phyloP scores from a whole-genome alignment of 2,329 filamentous ascomycete genomes.

The Apiospora arundinis region DNA sequence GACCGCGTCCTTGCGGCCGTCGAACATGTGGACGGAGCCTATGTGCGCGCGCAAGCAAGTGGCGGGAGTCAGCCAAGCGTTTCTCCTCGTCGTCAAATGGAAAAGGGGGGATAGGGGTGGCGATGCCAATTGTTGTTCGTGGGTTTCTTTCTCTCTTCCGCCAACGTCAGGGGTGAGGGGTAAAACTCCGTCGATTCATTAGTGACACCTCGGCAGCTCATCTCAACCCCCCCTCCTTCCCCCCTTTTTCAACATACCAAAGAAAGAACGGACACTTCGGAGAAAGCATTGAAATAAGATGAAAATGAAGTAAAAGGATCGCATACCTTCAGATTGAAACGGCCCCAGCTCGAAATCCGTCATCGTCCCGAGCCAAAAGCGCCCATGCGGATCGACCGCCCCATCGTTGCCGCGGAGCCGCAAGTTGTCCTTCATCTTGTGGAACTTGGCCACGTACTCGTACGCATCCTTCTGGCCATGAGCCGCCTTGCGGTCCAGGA shows the following conservation, averaged over 20 bases:
- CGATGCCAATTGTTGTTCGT: no score
- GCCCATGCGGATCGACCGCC: slow-evolving; percentile 76
- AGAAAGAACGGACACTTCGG: background rate
- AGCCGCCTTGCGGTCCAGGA: slow-evolving; percentile 69
- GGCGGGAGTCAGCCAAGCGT: no score
- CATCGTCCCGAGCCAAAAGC: slow-evolving; percentile 89
- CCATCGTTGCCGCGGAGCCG: slow-evolving; percentile 80
- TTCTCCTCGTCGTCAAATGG: no score
- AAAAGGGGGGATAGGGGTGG: no score
- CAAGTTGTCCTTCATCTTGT: slow-evolving; percentile 46
- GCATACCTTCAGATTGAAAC: slow-evolving; percentile 66
- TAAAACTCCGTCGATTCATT: no score
- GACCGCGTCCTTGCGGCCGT: slow-evolving; percentile 63
- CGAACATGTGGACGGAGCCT: slow-evolving; percentile 78
- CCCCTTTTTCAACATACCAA: background rate
- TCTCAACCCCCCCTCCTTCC: background rate
- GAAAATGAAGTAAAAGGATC: background rate
- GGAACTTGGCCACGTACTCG: slow-evolving; percentile 59
- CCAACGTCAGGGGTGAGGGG: no score
- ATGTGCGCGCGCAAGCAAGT: slow-evolving; percentile 38
- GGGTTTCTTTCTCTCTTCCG: no score
- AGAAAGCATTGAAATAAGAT: no score
- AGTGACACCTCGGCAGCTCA: no score
- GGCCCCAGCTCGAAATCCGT: slow-evolving; percentile 69
- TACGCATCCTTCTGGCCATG: slow-evolving; percentile 60